Conservation (phyloP, 2,329 filamentous ascomycete species). For the Lachnellula cervina region DNA sequence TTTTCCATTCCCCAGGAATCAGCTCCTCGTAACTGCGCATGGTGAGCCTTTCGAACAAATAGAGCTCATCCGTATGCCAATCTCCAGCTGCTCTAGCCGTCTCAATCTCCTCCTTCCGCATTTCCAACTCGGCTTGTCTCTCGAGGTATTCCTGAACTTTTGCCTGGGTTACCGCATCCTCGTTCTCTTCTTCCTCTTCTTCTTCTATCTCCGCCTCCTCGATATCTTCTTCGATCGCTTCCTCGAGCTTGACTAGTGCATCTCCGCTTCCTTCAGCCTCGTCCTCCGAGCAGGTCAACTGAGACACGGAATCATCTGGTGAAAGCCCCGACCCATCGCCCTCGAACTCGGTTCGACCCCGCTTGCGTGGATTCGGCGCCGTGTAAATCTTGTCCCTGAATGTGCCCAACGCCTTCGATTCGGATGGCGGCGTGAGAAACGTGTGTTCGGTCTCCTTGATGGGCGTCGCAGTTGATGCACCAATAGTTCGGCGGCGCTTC, state of each 20-base stretch:
- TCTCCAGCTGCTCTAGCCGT: conserved; percentile 21
- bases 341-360: conserved; percentile 16
- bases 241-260: neutral
- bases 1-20: conserved; percentile 25
- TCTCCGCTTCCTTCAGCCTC: neutral
- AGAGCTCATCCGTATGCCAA: conserved; percentile 29
- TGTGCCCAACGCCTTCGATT: conserved; percentile 11
- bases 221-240: neutral
- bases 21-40: conserved; percentile 29
- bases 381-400: conserved; percentile 16
- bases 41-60: conserved; percentile 27
- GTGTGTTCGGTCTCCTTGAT: conserved; percentile 7
- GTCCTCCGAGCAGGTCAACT: conserved; percentile 9
- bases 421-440: conserved; percentile 17
- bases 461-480: conserved; percentile 15
- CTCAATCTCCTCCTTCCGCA: conserved; percentile 21
- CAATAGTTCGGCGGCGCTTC: conserved; percentile 30
- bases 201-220: conserved; percentile 9
- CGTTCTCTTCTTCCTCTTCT: conserved; percentile 4
- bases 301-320: conserved; percentile 22
- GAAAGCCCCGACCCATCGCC: conserved; percentile 6
- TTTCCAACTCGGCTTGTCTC: conserved; percentile 25
- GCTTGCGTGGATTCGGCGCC: conserved; percentile 24
- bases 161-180: conserved; percentile 14
- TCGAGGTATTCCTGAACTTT: conserved; percentile 29